Evolutionary conservation across 1,284 basidiomycete species (phyloP).

Genomic region (Malassezia furfur): DNA sequence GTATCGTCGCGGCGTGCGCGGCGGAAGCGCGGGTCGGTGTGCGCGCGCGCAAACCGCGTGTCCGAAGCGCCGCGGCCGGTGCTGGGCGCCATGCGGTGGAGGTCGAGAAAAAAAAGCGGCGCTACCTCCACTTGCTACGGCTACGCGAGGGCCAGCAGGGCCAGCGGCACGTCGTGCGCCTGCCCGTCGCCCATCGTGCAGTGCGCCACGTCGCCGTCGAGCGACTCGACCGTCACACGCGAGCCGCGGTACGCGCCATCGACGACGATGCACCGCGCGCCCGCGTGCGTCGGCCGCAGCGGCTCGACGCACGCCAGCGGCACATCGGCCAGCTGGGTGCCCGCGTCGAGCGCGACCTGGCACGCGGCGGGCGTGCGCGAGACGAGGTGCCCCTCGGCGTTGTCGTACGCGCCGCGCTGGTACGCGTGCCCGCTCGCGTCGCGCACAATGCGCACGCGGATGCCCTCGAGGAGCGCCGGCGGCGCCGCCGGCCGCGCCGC

Average conservation of each 20-base stretch:
- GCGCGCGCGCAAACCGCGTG: conserved; percentile 67
- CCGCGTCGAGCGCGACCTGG: conserved; percentile 10
- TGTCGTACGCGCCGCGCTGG: conserved; percentile 20
- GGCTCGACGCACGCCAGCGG: conserved; percentile 9
- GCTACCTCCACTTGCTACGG: not conserved
- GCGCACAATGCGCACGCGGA: conserved; percentile 14
- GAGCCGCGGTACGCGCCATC: conserved; percentile 16
- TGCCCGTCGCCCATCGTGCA: conserved; percentile 10
- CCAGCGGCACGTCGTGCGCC: not conserved
- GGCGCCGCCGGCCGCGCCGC: not conserved
- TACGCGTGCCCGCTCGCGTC: conserved; percentile 6
- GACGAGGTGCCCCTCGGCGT: not conserved
- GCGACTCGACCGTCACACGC: conserved; percentile 2
- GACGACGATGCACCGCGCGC: conserved; percentile 11
- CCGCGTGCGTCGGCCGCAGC: conserved; percentile 6
- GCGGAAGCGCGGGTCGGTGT: conserved; percentile 85
- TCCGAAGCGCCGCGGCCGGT: conserved; percentile 20
- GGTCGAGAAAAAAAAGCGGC: no score
- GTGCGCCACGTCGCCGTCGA: not conserved
- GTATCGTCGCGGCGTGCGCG: conserved; percentile 66
- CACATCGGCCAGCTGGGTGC: conserved; percentile 16
- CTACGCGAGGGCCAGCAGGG: conserved; percentile 5
- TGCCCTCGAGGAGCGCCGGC: conserved; percentile 7
- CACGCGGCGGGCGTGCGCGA: conserved; percentile 6
- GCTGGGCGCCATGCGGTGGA: conserved; percentile 17